Evolutionary conservation across 495 filamentous ascomycete species (phyloP), one percentile per base, ranked within the genome.

Genomic region (Neurospora sp.): DNA sequence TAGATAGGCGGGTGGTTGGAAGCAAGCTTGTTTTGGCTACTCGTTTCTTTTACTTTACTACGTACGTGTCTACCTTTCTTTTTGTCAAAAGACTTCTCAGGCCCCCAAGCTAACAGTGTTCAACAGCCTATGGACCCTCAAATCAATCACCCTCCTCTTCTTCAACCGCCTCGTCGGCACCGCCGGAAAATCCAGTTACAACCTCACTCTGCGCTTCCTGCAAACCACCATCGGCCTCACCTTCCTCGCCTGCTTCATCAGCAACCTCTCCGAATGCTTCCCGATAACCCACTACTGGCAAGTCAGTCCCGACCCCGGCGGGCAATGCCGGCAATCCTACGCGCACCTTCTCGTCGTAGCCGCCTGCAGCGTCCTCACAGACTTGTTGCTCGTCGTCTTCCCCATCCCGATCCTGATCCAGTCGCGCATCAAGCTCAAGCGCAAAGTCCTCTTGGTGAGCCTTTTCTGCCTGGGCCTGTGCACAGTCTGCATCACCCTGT

Each of bases 251-350:
- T 88, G 94, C 22, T 80, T 97, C 68, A 88, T 97, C 76, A 88
- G 91, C 22, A 91, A 93, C 39, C 85, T 99, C 37, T 85, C 88
- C 53, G 95, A 98, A 82, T 99, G 96, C 79, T 89, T 88, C 39
- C 94, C 96, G 8, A 92, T 97, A 76, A 39, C 79, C 59, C 87
- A 92, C 78, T 95, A 96, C 84, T 97, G 94, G 94, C 93, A 96
- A 78, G 93, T 98, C 27, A 76, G 86, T 8, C 96, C 96, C 8
- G 93, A 97, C 76, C 94, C 96, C 10, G 93, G 93, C 37, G 88
- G 90, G 14, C 85, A 86, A 70, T 99, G 96, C 81, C 89, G 96
- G 12, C 87, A 90, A 76, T 93, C 91, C 39, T 94, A 91, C 77
- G 91, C 88, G 31, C 91, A 97, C 71, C 87, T 98, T 10, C 82